Evolutionary conservation across 257 asterid species (phyloP).

Genomic region (Jasminum sambac): DNA sequence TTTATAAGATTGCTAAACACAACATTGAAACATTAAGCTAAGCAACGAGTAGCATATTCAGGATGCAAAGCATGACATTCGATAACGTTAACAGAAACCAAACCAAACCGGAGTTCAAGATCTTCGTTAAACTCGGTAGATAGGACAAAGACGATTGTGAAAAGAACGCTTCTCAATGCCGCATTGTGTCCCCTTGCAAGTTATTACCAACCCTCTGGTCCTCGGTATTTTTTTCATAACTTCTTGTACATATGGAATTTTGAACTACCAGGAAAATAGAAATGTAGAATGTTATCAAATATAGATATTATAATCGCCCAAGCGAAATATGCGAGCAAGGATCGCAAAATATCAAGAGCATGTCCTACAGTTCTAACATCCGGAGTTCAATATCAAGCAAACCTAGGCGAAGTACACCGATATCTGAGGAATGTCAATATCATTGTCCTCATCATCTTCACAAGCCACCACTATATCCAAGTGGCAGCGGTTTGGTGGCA

Average conservation of each 20-base stretch:
- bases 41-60: too few relatives aligned
- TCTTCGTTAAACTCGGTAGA: neutral
- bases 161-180: neutral
- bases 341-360: neutral
- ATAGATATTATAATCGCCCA: neutral
- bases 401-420: conserved; percentile 64
- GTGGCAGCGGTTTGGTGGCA: conserved; percentile 66
- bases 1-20: too few relatives aligned
- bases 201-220: neutral
- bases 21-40: too few relatives aligned
- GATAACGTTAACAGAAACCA: neutral
- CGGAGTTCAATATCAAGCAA: conserved; percentile 15
- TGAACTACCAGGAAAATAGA: neutral
- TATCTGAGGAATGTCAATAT: conserved; percentile 75
- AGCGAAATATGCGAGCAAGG: neutral
- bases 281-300: neutral
- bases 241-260: neutral
- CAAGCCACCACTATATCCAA: conserved; percentile 83
- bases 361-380: conserved; percentile 5
- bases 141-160: neutral
- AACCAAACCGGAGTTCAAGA: neutral
- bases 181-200: neutral
- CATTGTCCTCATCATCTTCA: conserved; percentile 82
- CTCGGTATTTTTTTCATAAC: neutral
- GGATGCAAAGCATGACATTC: neutral